Percentiles rank a stretch among this genome's conserved stretches.
phyloP scores from a whole-genome alignment of 1,139 yeast genomes.

The Wickerhamomyces sp. region DNA sequence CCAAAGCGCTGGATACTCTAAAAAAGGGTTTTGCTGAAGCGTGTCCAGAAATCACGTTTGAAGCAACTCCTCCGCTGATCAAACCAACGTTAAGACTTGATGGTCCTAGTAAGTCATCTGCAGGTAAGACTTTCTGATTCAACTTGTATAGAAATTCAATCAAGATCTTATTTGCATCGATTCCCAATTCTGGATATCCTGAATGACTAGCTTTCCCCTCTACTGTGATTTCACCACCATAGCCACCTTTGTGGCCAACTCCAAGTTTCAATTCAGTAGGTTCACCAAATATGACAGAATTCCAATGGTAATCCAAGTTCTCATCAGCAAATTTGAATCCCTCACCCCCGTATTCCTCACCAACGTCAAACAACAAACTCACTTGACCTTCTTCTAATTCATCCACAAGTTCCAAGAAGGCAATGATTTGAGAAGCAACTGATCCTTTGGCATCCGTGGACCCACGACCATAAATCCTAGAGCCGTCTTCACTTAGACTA shows the following conservation, averaged over 20 bases:
- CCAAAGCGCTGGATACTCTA: constrained; percentile 46
- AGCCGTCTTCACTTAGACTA: constrained; percentile 33
- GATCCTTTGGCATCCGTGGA: constrained; percentile 62
- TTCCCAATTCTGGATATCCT: constrained; percentile 65
- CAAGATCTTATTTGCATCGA: constrained; percentile 52
- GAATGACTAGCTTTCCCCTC: constrained; percentile 57
- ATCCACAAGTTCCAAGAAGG: constrained; percentile 41
- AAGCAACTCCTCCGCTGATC: constrained; percentile 53
- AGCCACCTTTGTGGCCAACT: constrained; percentile 60
- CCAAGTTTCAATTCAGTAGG: constrained; percentile 67
- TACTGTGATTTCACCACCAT: constrained; percentile 36
- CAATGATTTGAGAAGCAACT: constrained; percentile 53
- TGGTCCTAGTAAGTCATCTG: constrained; percentile 47
- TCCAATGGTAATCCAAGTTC: constrained; percentile 45
- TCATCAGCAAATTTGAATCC: constrained; percentile 47
- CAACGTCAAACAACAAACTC: constrained; percentile 55
- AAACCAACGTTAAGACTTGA: constrained; percentile 56
- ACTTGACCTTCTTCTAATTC: constrained; percentile 46
- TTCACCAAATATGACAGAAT: constrained; percentile 61
- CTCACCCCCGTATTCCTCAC: constrained; percentile 57
- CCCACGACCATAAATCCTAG: constrained; percentile 56
- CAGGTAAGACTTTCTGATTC: constrained; percentile 34
- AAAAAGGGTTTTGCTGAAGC: constrained; percentile 45
- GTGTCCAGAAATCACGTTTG: constrained; percentile 55
- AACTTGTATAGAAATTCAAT: constrained; percentile 44